phyloP scores from a whole-genome alignment of 129 eudicot species.

The Helianthus tuberosus region DNA sequence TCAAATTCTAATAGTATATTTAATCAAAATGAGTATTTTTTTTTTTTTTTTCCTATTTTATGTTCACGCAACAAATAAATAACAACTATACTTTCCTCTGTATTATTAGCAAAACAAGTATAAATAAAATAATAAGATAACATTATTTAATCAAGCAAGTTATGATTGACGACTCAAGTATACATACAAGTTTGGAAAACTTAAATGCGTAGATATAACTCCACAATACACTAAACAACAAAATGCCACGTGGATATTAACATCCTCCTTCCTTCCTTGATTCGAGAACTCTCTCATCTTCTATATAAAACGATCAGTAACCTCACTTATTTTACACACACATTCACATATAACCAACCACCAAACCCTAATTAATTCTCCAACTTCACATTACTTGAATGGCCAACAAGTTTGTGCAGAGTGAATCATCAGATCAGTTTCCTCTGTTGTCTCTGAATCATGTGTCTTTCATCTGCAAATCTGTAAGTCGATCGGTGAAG shows the following conservation, averaged over 20 bases:
- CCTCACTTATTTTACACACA: neutral
- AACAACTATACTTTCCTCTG: too few species aligned
- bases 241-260: neutral
- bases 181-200: too few species aligned
- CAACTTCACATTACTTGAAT: neutral
- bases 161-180: too few species aligned
- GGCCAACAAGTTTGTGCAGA: slow-evolving; percentile 23
- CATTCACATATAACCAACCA: neutral
- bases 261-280: neutral
- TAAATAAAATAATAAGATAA: too few species aligned
- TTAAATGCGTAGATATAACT: too few species aligned
- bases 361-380: neutral
- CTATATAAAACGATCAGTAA: neutral
- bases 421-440: slow-evolving; percentile 15
- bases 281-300: neutral
- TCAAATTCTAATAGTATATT: too few species aligned
- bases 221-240: neutral
- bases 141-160: too few species aligned
- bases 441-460: slow-evolving; percentile 65
- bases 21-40: too few species aligned
- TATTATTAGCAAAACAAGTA: too few species aligned
- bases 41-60: too few species aligned
- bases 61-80: too few species aligned
- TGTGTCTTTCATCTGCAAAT: slow-evolving; percentile 69
- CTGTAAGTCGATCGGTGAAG: slow-evolving; percentile 51